A percentile compares a stretch with the other conserved stretches of the same genome.
Conservation (phyloP, 1,284 basidiomycete genomes). For the Ganoderma meredithae region DNA sequence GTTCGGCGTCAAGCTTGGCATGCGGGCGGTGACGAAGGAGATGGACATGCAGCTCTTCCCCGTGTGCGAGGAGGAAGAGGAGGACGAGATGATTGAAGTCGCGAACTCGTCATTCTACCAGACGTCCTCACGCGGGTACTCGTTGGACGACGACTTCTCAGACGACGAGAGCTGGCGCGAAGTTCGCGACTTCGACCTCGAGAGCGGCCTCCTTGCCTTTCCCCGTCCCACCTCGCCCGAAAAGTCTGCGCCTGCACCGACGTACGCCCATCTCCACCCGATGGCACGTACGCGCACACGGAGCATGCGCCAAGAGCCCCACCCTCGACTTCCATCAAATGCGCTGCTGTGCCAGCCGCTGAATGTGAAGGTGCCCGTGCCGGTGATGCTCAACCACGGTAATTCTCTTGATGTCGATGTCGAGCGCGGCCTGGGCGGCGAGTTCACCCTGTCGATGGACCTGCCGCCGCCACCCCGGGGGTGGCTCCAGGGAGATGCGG, state of each 20-base stretch:
- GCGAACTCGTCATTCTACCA: slow-evolving; percentile 8
- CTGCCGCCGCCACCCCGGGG: slow-evolving; percentile 28
- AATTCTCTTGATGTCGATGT: slow-evolving; percentile 25
- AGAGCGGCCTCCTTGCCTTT: slow-evolving; percentile 33
- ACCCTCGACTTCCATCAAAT: slow-evolving; percentile 25
- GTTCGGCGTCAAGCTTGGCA: slow-evolving; percentile 34
- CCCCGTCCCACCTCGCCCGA: slow-evolving; percentile 19
- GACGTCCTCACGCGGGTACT: slow-evolving; percentile 16
- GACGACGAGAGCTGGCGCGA: slow-evolving; percentile 32
- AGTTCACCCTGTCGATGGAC: slow-evolving; percentile 42
- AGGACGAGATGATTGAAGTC: slow-evolving; percentile 34
- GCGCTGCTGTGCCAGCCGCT: slow-evolving; percentile 36
- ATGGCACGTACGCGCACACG: slow-evolving; percentile 40
- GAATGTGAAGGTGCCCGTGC: slow-evolving; percentile 32
- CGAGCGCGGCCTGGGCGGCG: slow-evolving; percentile 22
- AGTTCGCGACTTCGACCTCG: slow-evolving; percentile 27
- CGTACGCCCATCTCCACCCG: slow-evolving; percentile 32
- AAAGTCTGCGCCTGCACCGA: slow-evolving; percentile 12
- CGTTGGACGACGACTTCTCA: slow-evolving; percentile 25
- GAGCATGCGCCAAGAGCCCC: slow-evolving; percentile 37
- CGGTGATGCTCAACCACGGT: slow-evolving; percentile 32
- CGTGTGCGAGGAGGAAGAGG: slow-evolving; percentile 57
- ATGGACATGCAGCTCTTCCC: slow-evolving; percentile 48
- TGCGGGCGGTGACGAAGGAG: slow-evolving; percentile 31
- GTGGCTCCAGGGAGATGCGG: slow-evolving; percentile 20